These are phyloP conservation scores for Brassica incana DNA, from an alignment of 345 rosid species.

Conservation along the genomic window DNA sequence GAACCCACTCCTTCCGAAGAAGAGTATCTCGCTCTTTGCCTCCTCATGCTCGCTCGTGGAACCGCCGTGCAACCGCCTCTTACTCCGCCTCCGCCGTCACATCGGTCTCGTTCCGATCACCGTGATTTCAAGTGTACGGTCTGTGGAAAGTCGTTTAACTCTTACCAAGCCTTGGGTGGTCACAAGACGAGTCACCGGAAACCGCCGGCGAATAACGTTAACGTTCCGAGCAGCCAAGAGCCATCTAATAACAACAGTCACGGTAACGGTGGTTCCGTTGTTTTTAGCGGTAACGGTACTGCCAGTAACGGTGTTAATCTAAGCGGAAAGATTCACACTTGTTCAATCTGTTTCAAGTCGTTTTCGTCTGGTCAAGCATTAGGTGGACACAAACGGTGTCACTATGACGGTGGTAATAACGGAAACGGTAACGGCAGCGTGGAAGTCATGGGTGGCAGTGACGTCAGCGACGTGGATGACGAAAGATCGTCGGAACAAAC, in stretches of 20 bases:
- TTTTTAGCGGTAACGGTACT: conserved; percentile 15
- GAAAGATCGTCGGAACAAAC: conserved; percentile 34
- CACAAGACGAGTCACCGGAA: conserved; percentile 94
- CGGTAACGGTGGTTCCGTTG: conserved; percentile 18
- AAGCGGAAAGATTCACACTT: conserved; percentile 51
- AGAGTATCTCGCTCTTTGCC: conserved; percentile 91
- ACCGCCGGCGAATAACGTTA: conserved; percentile 9
- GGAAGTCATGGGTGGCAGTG: conserved; percentile 32
- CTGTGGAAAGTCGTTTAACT: conserved; percentile 67
- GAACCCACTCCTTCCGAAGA: conserved; percentile 57
- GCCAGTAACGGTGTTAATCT: conserved; percentile 3
- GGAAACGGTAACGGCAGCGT: conserved; percentile 31
- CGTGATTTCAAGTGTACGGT: conserved; percentile 67
- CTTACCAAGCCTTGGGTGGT: conserved; percentile 92
- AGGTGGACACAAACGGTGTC: conserved; percentile 81
- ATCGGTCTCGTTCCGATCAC: conserved; percentile 27
- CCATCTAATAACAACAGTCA: conserved; percentile 32
- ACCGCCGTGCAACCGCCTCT: conserved; percentile 27
- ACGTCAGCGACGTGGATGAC: conserved; percentile 29
- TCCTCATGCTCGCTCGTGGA: conserved; percentile 92
- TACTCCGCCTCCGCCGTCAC: neutral
- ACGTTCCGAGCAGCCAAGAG: conserved; percentile 35
- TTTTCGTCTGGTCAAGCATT: conserved; percentile 79
- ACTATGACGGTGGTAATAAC: conserved; percentile 54
- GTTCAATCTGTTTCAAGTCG: conserved; percentile 65